Evolutionary conservation across 768 basidiomycete genomes (phyloP).

Genomic region (Rhodosporidiobolus odoratus): DNA sequence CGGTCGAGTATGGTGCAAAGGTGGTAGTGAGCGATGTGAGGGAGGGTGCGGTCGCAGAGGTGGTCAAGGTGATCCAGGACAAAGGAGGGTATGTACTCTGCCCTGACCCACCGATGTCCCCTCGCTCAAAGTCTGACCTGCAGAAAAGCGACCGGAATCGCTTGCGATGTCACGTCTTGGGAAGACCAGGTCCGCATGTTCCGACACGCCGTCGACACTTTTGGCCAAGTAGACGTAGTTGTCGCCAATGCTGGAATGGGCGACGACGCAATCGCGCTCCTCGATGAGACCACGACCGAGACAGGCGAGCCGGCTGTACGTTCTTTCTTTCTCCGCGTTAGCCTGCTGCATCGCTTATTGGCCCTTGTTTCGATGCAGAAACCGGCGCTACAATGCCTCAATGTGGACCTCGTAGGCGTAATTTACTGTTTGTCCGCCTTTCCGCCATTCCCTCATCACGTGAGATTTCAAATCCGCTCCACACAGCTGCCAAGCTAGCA

Average conservation of each 20-base stretch:
- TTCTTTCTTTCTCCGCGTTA: not conserved
- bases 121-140: not conserved
- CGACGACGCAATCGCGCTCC: not conserved
- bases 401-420: not conserved
- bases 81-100: slow-evolving; percentile 10
- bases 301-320: not conserved
- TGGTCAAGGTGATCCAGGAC: slow-evolving; percentile 16
- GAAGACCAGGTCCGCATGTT: not conserved
- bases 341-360: slow-evolving; percentile 43
- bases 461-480: not conserved
- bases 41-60: not conserved
- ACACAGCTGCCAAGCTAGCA: not conserved
- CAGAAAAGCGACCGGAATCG: not conserved
- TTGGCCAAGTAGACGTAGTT: not conserved
- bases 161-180: not conserved
- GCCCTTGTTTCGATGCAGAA: not conserved
- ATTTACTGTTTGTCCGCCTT: not conserved
- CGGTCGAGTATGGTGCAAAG: slow-evolving; percentile 18
- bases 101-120: not conserved
- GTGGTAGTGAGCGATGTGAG: slow-evolving; percentile 17
- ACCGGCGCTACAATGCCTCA: not conserved
- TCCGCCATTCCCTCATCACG: not conserved
- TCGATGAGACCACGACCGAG: not conserved
- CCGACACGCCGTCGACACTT: not conserved
- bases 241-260: not conserved